Percentiles rank a stretch among this genome's conserved stretches.
Evolutionary conservation across 805 yeast genomes (phyloP).

Genomic region (Candida adriatica): DNA sequence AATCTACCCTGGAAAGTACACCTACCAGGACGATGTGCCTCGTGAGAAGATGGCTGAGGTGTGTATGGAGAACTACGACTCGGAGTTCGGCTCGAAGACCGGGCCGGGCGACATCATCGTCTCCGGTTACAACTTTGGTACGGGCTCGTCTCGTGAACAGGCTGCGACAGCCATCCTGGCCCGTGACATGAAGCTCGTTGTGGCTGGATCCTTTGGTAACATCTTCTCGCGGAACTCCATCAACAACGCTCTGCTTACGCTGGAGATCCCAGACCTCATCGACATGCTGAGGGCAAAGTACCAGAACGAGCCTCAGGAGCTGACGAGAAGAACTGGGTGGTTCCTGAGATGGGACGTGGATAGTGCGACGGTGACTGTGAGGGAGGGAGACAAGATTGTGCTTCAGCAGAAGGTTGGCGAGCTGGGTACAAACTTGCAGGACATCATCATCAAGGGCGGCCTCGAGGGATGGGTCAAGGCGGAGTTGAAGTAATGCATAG

Average conservation of each 20-base stretch:
- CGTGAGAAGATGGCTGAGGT: conserved; percentile 97
- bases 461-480: conserved; percentile 96
- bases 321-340: conserved; percentile 95
- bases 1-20: conserved; percentile 97
- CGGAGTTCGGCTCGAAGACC: conserved; percentile 78
- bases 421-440: conserved; percentile 91
- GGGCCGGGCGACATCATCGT: conserved; percentile 84
- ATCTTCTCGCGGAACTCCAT: conserved; percentile 94
- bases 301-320: conserved; percentile 47
- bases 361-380: conserved; percentile 71
- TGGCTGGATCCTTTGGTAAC: conserved; percentile 96
- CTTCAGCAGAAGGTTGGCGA: conserved; percentile 90
- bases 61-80: conserved; percentile 98
- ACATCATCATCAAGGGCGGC: conserved; percentile 94
- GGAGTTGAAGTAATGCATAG: too few species aligned
- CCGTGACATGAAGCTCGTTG: conserved; percentile 85
- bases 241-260: conserved; percentile 89
- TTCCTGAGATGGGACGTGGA: conserved; percentile 89
- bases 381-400: conserved; percentile 57
- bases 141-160: conserved; percentile 98
- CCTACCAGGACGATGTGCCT: conserved; percentile 96
- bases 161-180: conserved; percentile 98
- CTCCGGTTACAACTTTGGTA: conserved; percentile 94
- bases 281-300: conserved; percentile 67
- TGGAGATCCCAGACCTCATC: conserved; percentile 88